Percentiles rank a stretch among this genome's conserved stretches.
Conservation (phyloP, 805 yeast species). For the Wickerhamiella azyma region DNA sequence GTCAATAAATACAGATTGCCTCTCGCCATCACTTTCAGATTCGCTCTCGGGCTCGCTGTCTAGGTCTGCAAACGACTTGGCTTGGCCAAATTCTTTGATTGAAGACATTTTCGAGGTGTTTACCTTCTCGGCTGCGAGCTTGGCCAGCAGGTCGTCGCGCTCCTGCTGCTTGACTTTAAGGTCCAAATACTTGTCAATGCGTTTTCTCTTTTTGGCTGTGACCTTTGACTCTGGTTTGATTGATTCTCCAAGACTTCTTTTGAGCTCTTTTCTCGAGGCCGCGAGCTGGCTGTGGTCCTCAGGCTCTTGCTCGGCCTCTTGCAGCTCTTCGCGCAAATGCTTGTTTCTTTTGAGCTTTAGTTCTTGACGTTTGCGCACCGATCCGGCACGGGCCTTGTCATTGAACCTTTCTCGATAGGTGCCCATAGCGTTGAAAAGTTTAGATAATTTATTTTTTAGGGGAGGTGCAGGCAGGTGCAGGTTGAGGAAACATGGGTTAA, state of each 20-base stretch:
- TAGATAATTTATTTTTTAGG: background rate
- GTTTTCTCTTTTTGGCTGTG: constrained; percentile 53
- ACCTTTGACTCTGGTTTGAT: constrained; percentile 52
- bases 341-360: constrained; percentile 55
- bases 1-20: constrained; percentile 39
- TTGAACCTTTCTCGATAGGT: constrained; percentile 68
- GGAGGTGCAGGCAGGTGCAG: background rate
- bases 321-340: constrained; percentile 35
- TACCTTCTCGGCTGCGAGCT: constrained; percentile 47
- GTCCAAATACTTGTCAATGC: constrained; percentile 75
- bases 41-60: constrained; percentile 47
- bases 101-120: constrained; percentile 61
- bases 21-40: constrained; percentile 49
- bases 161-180: constrained; percentile 36
- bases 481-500: no score
- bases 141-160: constrained; percentile 59
- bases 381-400: constrained; percentile 75
- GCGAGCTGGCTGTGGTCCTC: constrained; percentile 19
- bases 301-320: constrained; percentile 10
- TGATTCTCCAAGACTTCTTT: constrained; percentile 47
- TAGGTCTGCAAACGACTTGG: constrained; percentile 65
- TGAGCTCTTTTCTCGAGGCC: constrained; percentile 49
- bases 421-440: constrained; percentile 41
- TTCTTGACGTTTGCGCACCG: constrained; percentile 64
- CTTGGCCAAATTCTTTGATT: constrained; percentile 67